phyloP scores from a whole-genome alignment of 139 green algal species.

The Asterochloris erici region DNA sequence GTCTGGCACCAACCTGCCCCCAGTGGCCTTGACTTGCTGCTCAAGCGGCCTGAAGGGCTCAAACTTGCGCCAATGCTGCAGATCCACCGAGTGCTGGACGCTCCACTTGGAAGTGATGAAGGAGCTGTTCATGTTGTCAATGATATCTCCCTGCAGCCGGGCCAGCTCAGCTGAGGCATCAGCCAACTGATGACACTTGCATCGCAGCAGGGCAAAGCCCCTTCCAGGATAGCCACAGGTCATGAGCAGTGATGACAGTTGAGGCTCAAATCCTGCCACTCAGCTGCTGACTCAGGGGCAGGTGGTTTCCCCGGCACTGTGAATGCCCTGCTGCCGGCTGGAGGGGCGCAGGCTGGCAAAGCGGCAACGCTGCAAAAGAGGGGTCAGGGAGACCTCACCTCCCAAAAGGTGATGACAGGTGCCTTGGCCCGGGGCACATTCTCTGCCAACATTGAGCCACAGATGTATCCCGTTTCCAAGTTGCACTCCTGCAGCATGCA shows the following conservation, averaged over 20 bases:
- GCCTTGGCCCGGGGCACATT: constrained; percentile 37
- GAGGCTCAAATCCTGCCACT: no score
- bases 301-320: no score
- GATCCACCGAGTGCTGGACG: constrained; percentile 38
- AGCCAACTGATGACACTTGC: neutral
- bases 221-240: neutral
- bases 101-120: constrained; percentile 75
- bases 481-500: constrained; percentile 10
- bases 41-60: constrained; percentile 38
- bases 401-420: constrained; percentile 50
- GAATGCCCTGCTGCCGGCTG: no score
- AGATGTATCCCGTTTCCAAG: constrained; percentile 25
- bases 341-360: neutral
- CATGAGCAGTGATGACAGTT: neutral
- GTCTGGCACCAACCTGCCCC: neutral
- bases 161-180: neutral
- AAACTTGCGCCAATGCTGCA: constrained; percentile 59
- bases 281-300: no score
- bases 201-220: no score
- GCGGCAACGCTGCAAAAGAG: neutral
- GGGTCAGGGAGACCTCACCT: constrained; percentile 4
- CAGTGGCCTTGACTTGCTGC: neutral
- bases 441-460: constrained; percentile 44
- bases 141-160: constrained; percentile 58
- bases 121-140: constrained; percentile 70